A percentile compares a stretch with the other conserved stretches of the same genome.
Conservation (phyloP, 73 alveolate genomes). For the Tetrahymena malaccensis region DNA sequence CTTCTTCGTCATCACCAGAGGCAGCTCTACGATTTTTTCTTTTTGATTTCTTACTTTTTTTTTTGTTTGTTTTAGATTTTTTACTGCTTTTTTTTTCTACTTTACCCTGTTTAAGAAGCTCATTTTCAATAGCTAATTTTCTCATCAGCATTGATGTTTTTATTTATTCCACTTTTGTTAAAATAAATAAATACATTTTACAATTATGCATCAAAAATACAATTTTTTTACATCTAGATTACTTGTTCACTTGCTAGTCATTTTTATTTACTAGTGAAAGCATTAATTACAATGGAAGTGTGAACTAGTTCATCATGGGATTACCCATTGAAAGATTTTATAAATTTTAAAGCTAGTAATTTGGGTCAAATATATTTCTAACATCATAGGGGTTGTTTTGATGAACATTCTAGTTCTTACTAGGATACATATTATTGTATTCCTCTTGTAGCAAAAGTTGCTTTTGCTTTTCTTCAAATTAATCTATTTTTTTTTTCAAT, state of each 20-base stretch:
- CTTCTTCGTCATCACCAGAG: background rate
- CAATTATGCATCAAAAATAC: background rate
- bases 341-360: too few species aligned
- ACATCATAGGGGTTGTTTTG: background rate
- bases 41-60: background rate
- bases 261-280: background rate
- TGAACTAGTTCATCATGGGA: background rate
- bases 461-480: background rate
- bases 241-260: background rate
- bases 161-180: background rate
- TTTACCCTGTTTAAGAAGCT: background rate
- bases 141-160: background rate
- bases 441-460: background rate
- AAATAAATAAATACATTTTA: background rate
- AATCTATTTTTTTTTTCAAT: background rate
- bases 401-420: background rate
- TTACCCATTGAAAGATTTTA: background rate
- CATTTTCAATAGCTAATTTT: background rate
- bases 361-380: background rate
- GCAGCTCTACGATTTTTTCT: background rate
- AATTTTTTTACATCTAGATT: background rate
- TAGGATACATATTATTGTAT: background rate
- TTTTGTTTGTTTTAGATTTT: background rate
- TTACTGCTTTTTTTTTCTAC: background rate
- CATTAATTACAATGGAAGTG: background rate